These are phyloP conservation scores for Sclerotinia trifoliorum DNA, from an alignment of 2,329 filamentous ascomycete genomes.

Conservation along the genomic window DNA sequence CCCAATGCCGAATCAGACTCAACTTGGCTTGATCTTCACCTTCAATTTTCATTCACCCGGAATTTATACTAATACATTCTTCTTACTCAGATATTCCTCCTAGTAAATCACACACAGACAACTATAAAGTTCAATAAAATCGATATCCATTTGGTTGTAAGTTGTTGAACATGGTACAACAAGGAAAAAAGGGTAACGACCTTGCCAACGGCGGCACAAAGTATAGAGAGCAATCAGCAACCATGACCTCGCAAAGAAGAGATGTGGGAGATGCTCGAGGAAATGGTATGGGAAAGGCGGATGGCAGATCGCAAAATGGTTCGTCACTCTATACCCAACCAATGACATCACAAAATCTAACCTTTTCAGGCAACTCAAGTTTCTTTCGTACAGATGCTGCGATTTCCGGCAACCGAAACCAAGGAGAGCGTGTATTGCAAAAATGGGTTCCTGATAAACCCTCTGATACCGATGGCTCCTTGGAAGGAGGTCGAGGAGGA, in stretches of 20 bases:
- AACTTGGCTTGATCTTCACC: background rate
- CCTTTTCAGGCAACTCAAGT: constrained; percentile 56
- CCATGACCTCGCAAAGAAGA: constrained; percentile 60
- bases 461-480: constrained; percentile 65
- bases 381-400: constrained; percentile 84
- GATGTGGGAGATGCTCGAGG: constrained; percentile 55
- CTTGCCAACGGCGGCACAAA: constrained; percentile 48
- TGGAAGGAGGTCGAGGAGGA: constrained; percentile 54
- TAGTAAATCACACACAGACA: background rate
- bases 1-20: background rate
- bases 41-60: background rate
- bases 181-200: constrained; percentile 42
- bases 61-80: background rate
- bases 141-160: constrained; percentile 12
- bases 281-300: constrained; percentile 51
- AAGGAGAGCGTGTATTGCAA: constrained; percentile 73
- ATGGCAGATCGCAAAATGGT: constrained; percentile 56
- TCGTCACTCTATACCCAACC: constrained; percentile 32
- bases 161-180: constrained; percentile 59
- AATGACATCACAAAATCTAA: constrained; percentile 26
- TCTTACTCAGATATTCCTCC: constrained; percentile 21
- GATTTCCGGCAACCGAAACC: constrained; percentile 72
- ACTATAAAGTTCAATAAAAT: background rate
- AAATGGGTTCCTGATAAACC: constrained; percentile 72
- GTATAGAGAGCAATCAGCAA: constrained; percentile 47